These are phyloP conservation scores for Penicillium psychrosexuale DNA, from an alignment of 2,329 filamentous ascomycete species.

Conservation along the genomic window DNA sequence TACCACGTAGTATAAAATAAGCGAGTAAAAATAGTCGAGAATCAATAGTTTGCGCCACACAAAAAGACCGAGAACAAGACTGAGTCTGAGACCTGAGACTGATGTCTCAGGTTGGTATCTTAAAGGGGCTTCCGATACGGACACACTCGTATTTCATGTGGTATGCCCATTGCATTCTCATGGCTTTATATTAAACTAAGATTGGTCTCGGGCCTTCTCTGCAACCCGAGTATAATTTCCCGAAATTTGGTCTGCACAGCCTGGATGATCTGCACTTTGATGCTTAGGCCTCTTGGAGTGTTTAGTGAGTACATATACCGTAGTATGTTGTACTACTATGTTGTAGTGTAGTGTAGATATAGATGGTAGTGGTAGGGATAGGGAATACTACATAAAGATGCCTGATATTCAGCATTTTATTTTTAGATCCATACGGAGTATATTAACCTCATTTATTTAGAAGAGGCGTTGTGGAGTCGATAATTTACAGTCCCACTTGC, in stretches of 20 bases:
- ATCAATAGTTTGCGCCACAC: not conserved
- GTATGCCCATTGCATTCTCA: not conserved
- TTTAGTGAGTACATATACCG: not conserved
- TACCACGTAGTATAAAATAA: not conserved
- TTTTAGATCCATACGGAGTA: not conserved
- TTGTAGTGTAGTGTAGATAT: not conserved
- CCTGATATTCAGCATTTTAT: not conserved
- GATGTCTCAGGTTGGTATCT: slow-evolving; percentile 1
- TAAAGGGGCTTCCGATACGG: not conserved
- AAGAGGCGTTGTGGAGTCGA: not conserved
- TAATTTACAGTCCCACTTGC: not conserved
- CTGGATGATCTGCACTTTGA: not conserved
- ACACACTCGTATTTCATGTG: not conserved
- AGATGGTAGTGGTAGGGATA: not conserved
- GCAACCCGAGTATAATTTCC: not conserved
- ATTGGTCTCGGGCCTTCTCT: not conserved
- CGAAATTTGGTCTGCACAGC: not conserved
- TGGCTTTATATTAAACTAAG: not conserved
- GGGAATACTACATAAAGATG: not conserved
- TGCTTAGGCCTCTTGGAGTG: not conserved
- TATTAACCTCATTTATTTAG: not conserved
- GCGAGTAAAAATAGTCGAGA: not conserved
- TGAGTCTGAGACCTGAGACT: not conserved
- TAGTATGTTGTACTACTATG: no score
- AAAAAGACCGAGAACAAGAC: not conserved